Evolutionary conservation across 441 rosid species (phyloP), one percentile per base, ranked within the genome.

Genomic region (Erodium trifolium): DNA sequence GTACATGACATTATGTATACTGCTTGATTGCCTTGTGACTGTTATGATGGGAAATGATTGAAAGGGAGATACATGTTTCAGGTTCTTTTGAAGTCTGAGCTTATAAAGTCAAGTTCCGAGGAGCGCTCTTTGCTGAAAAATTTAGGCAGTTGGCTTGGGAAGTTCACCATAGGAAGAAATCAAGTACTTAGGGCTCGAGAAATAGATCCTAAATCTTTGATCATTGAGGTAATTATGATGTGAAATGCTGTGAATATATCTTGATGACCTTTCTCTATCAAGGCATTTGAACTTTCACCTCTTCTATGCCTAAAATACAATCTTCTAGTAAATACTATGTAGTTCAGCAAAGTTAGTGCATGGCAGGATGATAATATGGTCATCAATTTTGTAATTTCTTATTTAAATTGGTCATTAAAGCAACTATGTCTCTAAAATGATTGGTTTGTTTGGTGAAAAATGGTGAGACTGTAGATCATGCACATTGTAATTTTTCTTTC

Each of bases 131-230:
- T 96, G 80, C 87, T 96, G 73, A 96, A 96, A 81, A 96, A 93
- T 84, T 80, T 96, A 83, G 98, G 98, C 72, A 96, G 99, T 78
- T 96, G 99, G 99, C 96, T 96, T 59, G 99, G 99, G 75, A 96
- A 91, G 86, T 84, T 96, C 70, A 96, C 99, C 60, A 93, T 92
- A 19, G 99, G 99, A 69, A 87, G 97, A 78, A 96, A 93, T 80
- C 92, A 85, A 71, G 98, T 96, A 49, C 67, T 96, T 66, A 82
- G 93, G 85, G 97, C 94, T 19, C 97, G 96, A 19, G 97, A 91
- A 77, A 92, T 96, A 78, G 99, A 92, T 82, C 99, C 99, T 51
- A 93, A 96, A 79, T 96, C 92, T 67, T 82, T 96, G 90, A 89
- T 96, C 76, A 86, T 91, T 35, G 99, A 96, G 98, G 99, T 96